Evolutionary conservation across 2,329 filamentous ascomycete genomes (phyloP).

Genomic region (Exophiala calicioides): DNA sequence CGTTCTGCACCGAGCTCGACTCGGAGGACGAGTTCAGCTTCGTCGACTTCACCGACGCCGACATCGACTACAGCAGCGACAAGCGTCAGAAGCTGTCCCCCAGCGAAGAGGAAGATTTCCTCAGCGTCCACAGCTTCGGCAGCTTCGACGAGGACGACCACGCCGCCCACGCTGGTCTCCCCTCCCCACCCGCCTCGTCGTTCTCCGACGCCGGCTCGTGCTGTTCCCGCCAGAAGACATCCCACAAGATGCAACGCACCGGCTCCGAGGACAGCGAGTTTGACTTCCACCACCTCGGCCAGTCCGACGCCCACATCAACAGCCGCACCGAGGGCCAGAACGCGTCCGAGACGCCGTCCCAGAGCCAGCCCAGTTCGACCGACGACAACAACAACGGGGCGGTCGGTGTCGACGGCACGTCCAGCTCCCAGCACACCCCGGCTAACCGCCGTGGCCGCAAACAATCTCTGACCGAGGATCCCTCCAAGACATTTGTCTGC

Average conservation of each 20-base stretch:
- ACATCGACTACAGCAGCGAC: constrained; percentile 60
- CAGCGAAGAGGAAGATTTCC: constrained; percentile 74
- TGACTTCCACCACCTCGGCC: constrained; percentile 33
- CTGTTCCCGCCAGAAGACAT: constrained; percentile 47
- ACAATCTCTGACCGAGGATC: constrained; percentile 96
- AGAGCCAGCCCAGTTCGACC: constrained; percentile 45
- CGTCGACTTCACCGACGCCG: constrained; percentile 65
- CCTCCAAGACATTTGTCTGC: constrained; percentile 97
- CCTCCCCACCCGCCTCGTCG: constrained; percentile 62
- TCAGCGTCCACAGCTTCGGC: constrained; percentile 74
- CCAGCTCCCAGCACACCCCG: constrained; percentile 45
- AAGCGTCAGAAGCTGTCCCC: constrained; percentile 69
- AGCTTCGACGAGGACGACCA: constrained; percentile 69
- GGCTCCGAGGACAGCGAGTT: constrained; percentile 35
- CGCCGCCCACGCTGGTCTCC: constrained; percentile 62
- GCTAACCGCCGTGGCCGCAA: constrained; percentile 93
- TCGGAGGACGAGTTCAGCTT: constrained; percentile 87
- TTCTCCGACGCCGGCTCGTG: constrained; percentile 52
- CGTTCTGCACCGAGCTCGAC: constrained; percentile 74
- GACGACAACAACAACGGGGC: constrained; percentile 49
- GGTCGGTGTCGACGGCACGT: constrained; percentile 28
- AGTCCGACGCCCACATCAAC: constrained; percentile 37
- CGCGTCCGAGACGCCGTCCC: constrained; percentile 40
- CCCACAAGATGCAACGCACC: constrained; percentile 40
- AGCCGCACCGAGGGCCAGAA: constrained; percentile 48